These are phyloP conservation scores for Micromonas pusilla DNA, from an alignment of 139 green algal genomes.

Conservation along the genomic window DNA sequence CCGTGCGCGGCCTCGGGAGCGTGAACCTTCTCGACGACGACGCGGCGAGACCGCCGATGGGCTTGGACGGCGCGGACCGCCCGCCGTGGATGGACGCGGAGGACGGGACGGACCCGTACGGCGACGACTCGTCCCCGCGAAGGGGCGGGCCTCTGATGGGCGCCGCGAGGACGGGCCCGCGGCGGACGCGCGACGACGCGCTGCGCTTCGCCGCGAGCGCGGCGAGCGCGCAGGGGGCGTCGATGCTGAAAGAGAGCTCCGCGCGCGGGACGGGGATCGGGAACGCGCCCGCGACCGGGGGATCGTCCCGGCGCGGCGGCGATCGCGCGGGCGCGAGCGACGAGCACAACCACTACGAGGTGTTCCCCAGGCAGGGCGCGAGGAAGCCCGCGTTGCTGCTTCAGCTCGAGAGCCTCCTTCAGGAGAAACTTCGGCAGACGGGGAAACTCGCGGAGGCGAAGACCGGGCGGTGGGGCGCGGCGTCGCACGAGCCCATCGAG, in stretches of 20 bases:
- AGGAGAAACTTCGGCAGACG: not conserved
- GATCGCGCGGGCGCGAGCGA: not conserved
- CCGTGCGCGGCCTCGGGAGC: too few species aligned
- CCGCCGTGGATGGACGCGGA: not conserved
- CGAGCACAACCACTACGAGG: not conserved
- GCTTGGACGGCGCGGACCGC: not conserved
- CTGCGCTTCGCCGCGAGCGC: too few species aligned
- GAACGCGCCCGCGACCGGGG: not conserved
- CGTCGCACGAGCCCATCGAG: not conserved
- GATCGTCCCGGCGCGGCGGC: not conserved
- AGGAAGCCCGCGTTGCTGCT: not conserved
- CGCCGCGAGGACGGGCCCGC: too few species aligned
- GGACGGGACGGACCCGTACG: not conserved
- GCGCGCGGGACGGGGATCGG: too few species aligned
- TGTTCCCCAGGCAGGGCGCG: not conserved
- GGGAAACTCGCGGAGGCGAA: not conserved
- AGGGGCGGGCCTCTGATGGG: not conserved
- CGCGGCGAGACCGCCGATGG: not conserved
- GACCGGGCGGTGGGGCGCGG: not conserved
- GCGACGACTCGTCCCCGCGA: not conserved
- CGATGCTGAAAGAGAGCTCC: too few species aligned
- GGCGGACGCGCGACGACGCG: too few species aligned
- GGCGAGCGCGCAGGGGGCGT: too few species aligned
- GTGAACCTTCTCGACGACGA: too few species aligned
- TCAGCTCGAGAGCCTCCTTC: conserved; percentile 1